Conservation (phyloP, 139 green algal species). For the Tetradesmus lagerheimii region DNA sequence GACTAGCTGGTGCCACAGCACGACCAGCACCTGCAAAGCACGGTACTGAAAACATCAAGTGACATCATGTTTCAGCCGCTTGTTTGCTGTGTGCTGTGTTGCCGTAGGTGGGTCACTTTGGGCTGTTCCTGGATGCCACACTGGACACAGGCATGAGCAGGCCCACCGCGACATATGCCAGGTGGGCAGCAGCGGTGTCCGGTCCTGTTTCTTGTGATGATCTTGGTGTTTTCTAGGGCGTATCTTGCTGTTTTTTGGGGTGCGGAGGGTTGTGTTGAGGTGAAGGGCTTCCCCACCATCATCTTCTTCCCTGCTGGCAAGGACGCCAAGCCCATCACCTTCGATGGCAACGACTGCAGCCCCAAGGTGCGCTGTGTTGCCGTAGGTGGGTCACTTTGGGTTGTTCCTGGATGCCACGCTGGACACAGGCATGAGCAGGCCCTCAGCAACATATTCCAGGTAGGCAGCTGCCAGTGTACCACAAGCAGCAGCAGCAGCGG, state of each 20-base stretch:
- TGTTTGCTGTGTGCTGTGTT: neutral
- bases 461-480: no score
- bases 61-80: no score
- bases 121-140: constrained; percentile 59
- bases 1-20: no score
- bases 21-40: no score
- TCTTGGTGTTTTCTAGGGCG: no score
- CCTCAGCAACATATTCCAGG: constrained; percentile 55
- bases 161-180: constrained; percentile 54
- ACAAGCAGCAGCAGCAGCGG: neutral
- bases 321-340: constrained; percentile 52
- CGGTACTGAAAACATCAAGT: no score
- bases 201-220: no score
- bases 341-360: constrained; percentile 61
- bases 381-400: constrained; percentile 52
- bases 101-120: constrained; percentile 52
- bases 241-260: no score
- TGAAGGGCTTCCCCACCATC: constrained; percentile 81
- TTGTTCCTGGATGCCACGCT: constrained; percentile 62
- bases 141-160: constrained; percentile 66
- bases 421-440: constrained; percentile 63
- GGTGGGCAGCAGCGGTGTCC: neutral
- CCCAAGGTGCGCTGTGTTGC: constrained; percentile 55
- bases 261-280: no score
- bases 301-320: constrained; percentile 73